These are phyloP conservation scores for Corylus avellana DNA, from an alignment of 306 rosid species.

Conservation along the genomic window DNA sequence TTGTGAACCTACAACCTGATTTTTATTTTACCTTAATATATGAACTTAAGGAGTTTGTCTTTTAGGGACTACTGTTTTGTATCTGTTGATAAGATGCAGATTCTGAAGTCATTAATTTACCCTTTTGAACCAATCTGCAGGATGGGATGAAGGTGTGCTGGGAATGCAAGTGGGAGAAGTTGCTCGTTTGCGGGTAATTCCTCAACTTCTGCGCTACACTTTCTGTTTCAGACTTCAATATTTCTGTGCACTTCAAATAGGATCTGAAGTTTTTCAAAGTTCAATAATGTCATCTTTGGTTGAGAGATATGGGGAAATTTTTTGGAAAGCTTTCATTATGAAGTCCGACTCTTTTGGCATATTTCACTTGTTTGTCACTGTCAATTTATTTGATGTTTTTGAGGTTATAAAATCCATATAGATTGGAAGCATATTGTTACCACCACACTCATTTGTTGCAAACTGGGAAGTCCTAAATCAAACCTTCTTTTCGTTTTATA, in stretches of 20 bases:
- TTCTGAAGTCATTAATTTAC: not conserved
- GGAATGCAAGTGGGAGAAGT: conserved; percentile 93
- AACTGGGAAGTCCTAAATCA: not conserved
- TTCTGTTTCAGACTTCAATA: conserved; percentile 1
- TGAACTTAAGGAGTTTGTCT: not conserved
- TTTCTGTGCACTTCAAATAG: not conserved
- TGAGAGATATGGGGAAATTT: not conserved
- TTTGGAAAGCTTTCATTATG: not conserved
- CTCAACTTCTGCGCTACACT: conserved; percentile 1
- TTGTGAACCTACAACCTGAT: not conserved
- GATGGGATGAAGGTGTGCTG: conserved; percentile 97
- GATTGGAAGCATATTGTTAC: not conserved
- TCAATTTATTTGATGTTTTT: not conserved
- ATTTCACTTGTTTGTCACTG: not conserved
- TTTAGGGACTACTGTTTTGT: not conserved
- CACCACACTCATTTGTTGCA: not conserved
- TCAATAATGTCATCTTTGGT: not conserved
- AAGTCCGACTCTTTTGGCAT: not conserved
- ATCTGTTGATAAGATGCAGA: not conserved
- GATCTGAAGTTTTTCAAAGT: not conserved
- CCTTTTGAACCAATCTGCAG: conserved; percentile 37
- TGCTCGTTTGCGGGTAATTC: conserved; percentile 88
- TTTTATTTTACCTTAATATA: not conserved
- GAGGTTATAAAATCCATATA: not conserved
- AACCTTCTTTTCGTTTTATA: not conserved